Conservation (phyloP, 2,329 filamentous ascomycete genomes). For the Aspergillus oerlinghausenensis region DNA sequence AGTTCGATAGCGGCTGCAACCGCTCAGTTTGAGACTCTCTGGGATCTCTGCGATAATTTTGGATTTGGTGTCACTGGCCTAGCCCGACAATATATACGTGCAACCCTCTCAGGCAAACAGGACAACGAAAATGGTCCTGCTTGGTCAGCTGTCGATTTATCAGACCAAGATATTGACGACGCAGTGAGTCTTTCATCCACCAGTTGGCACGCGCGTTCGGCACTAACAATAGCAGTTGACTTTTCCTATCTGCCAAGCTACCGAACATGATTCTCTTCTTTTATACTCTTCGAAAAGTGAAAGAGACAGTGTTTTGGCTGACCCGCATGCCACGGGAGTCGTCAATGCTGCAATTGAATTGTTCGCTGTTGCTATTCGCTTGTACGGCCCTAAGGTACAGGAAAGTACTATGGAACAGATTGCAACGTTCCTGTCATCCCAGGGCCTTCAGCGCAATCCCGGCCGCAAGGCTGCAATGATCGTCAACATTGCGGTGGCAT, state of each 20-base stretch:
- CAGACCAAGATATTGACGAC: slow-evolving; percentile 38
- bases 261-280: slow-evolving; percentile 83
- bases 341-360: slow-evolving; percentile 91
- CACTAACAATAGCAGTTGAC: slow-evolving; percentile 32
- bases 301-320: slow-evolving; percentile 52
- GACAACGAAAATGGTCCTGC: slow-evolving; percentile 52
- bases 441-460: slow-evolving; percentile 74
- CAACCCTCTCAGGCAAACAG: slow-evolving; percentile 65
- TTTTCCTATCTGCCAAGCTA: slow-evolving; percentile 70
- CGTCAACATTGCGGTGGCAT: slow-evolving; percentile 80
- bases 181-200: slow-evolving; percentile 27
- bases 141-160: slow-evolving; percentile 37
- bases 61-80: slow-evolving; percentile 90
- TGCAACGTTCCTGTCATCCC: slow-evolving; percentile 78
- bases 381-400: slow-evolving; percentile 86
- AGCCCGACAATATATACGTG: slow-evolving; percentile 70
- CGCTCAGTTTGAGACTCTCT: slow-evolving; percentile 85
- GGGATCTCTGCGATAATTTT: slow-evolving; percentile 91
- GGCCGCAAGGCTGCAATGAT: slow-evolving; percentile 86
- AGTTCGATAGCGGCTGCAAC: slow-evolving; percentile 87
- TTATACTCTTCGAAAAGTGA: slow-evolving; percentile 59
- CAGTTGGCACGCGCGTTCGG: no score
- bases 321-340: slow-evolving; percentile 85
- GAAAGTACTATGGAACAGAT: slow-evolving; percentile 95
- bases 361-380: slow-evolving; percentile 84